A percentile compares a stretch with the other conserved stretches of the same genome.
Evolutionary conservation across 331 rosid species (phyloP).

Genomic region (Rosa hybrid): DNA sequence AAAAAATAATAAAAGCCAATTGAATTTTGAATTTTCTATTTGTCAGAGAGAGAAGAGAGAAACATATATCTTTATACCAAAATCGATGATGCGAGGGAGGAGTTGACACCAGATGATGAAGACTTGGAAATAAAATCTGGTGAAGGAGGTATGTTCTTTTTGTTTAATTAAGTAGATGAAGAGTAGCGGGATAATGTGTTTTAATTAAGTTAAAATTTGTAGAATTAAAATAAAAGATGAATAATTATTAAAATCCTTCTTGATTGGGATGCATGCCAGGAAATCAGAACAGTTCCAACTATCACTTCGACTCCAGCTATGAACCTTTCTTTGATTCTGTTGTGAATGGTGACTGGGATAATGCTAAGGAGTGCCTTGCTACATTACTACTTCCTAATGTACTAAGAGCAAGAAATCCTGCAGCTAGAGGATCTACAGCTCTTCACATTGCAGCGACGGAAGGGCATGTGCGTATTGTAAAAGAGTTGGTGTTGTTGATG

Average conservation of each 20-base stretch:
- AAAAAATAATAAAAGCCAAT: no score
- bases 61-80: no score
- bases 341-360: neutral
- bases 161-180: no score
- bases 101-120: neutral
- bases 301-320: neutral
- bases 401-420: neutral
- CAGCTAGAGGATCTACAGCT: neutral
- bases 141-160: no score
- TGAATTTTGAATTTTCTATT: no score
- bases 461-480: neutral
- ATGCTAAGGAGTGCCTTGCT: neutral
- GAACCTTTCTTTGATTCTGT: neutral
- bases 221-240: no score
- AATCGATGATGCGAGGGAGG: neutral
- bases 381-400: neutral
- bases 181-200: no score
- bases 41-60: no score
- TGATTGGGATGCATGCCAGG: neutral
- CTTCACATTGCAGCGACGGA: neutral
- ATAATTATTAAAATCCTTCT: neutral
- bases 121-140: neutral
- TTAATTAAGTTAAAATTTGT: no score
- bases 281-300: neutral
- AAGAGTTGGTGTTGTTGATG: slow-evolving; percentile 10